These are phyloP conservation scores for Quercus bicolor DNA, from an alignment of 306 rosid genomes.

Conservation along the genomic window DNA sequence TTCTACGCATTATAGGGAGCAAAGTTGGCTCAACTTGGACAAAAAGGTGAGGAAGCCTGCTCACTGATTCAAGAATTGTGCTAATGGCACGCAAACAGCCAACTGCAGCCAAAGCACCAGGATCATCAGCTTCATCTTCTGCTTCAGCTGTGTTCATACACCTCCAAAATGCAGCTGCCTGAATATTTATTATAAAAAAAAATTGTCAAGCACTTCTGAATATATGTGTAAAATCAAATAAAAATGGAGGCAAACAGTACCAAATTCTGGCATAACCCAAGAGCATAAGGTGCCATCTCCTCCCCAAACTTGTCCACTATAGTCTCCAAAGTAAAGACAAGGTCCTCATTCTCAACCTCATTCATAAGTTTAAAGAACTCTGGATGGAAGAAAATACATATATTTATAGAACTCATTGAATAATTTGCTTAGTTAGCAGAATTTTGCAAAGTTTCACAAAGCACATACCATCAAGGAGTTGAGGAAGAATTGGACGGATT, in stretches of 20 bases:
- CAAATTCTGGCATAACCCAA: conserved; percentile 90
- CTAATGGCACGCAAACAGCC: conserved; percentile 98
- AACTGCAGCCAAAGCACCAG: conserved; percentile 95
- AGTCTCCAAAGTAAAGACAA: conserved; percentile 93
- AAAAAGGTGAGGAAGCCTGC: conserved; percentile 89
- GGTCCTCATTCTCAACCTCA: conserved; percentile 97
- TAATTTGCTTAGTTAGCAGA: conserved; percentile 13
- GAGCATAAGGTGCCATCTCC: conserved; percentile 97
- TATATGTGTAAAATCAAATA: background rate
- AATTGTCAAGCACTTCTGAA: background rate
- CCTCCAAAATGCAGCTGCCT: conserved; percentile 99
- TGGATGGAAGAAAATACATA: conserved; percentile 28
- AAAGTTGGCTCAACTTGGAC: conserved; percentile 80
- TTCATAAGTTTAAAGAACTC: conserved; percentile 96
- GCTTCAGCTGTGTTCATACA: conserved; percentile 90
- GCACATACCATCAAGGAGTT: conserved; percentile 86
- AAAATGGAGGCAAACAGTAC: conserved; percentile 36
- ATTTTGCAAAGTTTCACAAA: conserved; percentile 6
- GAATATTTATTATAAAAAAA: background rate
- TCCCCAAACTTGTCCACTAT: conserved; percentile 97
- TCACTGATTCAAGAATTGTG: conserved; percentile 95
- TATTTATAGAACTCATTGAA: conserved; percentile 15
- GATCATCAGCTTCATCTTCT: conserved; percentile 86
- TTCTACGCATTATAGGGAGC: conserved; percentile 90
- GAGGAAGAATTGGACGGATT: conserved; percentile 89